These are phyloP conservation scores for Ceratocystis cubensis DNA, from an alignment of 2,329 filamentous ascomycete species.

Conservation along the genomic window DNA sequence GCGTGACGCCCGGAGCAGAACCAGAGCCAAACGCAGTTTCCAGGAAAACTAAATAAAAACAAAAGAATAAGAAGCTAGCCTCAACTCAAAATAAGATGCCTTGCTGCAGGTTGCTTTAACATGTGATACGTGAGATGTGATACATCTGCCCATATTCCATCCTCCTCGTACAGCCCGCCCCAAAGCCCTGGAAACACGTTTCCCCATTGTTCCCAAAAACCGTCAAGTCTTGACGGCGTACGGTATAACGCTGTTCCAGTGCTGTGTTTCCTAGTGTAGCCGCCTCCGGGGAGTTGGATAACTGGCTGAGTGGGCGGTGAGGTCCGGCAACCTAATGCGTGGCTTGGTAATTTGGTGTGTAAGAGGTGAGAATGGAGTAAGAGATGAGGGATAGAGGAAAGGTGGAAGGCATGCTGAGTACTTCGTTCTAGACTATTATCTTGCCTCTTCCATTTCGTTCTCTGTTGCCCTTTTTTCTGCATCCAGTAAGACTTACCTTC, in stretches of 20 bases:
- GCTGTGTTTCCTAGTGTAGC: neutral
- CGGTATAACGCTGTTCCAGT: neutral
- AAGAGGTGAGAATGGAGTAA: neutral
- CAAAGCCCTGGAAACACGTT: neutral
- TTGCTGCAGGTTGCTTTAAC: neutral
- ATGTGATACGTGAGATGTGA: too few species aligned
- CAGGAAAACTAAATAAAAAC: neutral
- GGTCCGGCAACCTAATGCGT: too few species aligned
- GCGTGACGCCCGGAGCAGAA: neutral
- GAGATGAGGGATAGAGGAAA: neutral
- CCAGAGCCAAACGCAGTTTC: neutral
- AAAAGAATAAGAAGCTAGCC: neutral
- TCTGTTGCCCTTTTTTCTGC: too few species aligned
- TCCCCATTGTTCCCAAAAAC: neutral
- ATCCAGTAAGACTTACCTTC: too few species aligned
- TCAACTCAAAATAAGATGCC: neutral
- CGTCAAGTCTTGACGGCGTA: neutral
- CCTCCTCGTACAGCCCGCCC: neutral
- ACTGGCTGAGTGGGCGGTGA: too few species aligned
- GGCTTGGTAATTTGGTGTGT: too few species aligned
- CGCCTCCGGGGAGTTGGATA: conserved; percentile 4
- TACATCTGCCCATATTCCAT: neutral
- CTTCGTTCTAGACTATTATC: too few species aligned
- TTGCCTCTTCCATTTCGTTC: too few species aligned
- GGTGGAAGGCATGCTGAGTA: too few species aligned